Conservation (phyloP, 768 basidiomycete species). For the Galerina sulciceps region DNA sequence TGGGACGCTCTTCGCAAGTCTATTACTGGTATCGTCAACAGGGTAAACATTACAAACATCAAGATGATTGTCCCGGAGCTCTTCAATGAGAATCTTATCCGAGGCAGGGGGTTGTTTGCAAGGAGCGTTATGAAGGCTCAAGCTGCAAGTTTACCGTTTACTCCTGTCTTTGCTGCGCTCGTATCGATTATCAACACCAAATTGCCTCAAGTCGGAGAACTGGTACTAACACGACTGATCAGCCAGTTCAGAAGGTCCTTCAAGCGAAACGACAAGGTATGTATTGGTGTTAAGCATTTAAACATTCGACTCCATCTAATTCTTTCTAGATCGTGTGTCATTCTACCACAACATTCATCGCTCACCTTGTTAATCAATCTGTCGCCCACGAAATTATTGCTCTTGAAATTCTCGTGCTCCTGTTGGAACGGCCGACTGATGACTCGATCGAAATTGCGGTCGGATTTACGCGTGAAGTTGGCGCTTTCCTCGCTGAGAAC, state of each 20-base stretch:
- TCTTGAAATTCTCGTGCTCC: conserved; percentile 92
- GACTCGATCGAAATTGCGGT: conserved; percentile 99
- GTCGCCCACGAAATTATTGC: conserved; percentile 95
- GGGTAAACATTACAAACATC: conserved; percentile 97
- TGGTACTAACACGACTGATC: conserved; percentile 85
- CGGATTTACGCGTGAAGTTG: conserved; percentile 96
- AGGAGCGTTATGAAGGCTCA: conserved; percentile 99
- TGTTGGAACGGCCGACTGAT: conserved; percentile 94
- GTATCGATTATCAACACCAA: conserved; percentile 97
- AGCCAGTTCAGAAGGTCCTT: conserved; percentile 95
- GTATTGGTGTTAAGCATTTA: conserved; percentile 22
- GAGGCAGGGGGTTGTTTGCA: conserved; percentile 91
- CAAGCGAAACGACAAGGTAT: conserved; percentile 96
- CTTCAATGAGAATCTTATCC: conserved; percentile 91
- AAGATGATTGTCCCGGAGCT: conserved; percentile 91
- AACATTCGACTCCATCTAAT: not conserved
- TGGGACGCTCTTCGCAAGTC: conserved; percentile 99
- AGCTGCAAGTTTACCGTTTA: conserved; percentile 94
- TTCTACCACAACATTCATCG: conserved; percentile 90
- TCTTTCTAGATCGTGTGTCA: conserved; percentile 80
- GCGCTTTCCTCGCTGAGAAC: conserved; percentile 91
- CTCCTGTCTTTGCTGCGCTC: conserved; percentile 93
- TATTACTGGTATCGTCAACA: conserved; percentile 99
- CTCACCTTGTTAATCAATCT: conserved; percentile 90
- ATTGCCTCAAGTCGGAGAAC: conserved; percentile 93